These are phyloP conservation scores for Nakataea oryzae DNA, from an alignment of 2,329 filamentous ascomycete genomes.

Conservation along the genomic window DNA sequence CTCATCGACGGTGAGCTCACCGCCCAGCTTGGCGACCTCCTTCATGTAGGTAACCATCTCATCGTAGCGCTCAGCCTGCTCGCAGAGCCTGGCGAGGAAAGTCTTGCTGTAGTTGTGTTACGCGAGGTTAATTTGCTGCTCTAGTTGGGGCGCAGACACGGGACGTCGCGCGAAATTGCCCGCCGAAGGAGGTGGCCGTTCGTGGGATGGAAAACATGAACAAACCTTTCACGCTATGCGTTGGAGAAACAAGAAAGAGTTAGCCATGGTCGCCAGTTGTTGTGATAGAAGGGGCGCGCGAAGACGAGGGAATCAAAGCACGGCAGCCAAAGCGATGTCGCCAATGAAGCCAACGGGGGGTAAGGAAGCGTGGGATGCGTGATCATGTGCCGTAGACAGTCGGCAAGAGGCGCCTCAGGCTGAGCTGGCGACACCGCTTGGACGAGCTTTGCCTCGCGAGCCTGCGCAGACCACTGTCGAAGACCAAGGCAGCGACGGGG, in stretches of 20 bases:
- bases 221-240: constrained; percentile 59
- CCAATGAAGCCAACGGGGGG: no score
- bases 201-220: constrained; percentile 7
- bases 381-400: no score
- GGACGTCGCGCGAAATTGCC: constrained; percentile 4
- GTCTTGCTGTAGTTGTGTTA: constrained; percentile 69
- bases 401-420: no score
- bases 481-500: neutral
- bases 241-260: constrained; percentile 20
- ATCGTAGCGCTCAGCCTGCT: constrained; percentile 99
- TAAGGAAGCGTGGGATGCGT: no score
- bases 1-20: constrained; percentile 88
- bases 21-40: constrained; percentile 86
- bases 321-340: no score
- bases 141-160: neutral
- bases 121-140: neutral
- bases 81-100: constrained; percentile 98
- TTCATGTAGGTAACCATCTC: constrained; percentile 99
- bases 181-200: no score
- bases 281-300: no score
- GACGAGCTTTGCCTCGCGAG: neutral
- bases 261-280: constrained; percentile 16
- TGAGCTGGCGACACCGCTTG: no score
- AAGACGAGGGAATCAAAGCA: no score
- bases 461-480: neutral